A percentile compares a stretch with the other conserved stretches of the same genome.
Evolutionary conservation across 305 asterid species (phyloP).

Genomic region (Caryopteris hybrid): DNA sequence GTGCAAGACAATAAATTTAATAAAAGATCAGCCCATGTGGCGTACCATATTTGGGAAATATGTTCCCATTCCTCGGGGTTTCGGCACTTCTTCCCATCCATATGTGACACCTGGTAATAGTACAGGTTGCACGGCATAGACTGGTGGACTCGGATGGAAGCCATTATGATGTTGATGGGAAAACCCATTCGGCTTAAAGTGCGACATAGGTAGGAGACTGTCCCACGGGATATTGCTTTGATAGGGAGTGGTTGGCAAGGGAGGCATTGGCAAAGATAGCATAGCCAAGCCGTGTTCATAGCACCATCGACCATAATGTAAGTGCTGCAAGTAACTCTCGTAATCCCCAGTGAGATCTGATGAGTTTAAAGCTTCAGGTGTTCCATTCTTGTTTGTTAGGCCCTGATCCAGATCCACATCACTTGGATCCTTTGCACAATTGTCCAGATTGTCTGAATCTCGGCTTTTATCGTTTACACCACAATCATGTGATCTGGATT

Average conservation of each 20-base stretch:
- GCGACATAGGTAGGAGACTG: slow-evolving; percentile 26
- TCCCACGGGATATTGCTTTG: slow-evolving; percentile 32
- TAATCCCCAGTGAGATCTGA: slow-evolving; percentile 59
- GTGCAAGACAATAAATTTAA: no score
- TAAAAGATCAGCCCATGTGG: not conserved
- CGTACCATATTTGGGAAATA: slow-evolving; percentile 72
- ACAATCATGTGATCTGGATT: slow-evolving; percentile 21
- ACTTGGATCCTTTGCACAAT: slow-evolving; percentile 18
- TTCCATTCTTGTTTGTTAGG: slow-evolving; percentile 18
- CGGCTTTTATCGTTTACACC: slow-evolving; percentile 12
- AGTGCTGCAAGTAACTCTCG: slow-evolving; percentile 28
- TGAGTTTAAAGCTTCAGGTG: slow-evolving; percentile 24
- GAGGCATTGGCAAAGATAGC: slow-evolving; percentile 36
- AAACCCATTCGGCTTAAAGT: slow-evolving; percentile 39
- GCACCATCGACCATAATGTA: slow-evolving; percentile 44
- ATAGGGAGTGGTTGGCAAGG: slow-evolving; percentile 23
- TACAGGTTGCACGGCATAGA: slow-evolving; percentile 30
- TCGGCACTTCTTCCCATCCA: slow-evolving; percentile 63
- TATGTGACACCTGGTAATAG: slow-evolving; percentile 33
- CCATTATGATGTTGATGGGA: slow-evolving; percentile 34
- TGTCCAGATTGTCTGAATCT: slow-evolving; percentile 20
- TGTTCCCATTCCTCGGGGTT: slow-evolving; percentile 80
- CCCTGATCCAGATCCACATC: slow-evolving; percentile 19
- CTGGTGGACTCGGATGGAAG: slow-evolving; percentile 23
- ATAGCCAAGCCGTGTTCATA: slow-evolving; percentile 26